These are phyloP conservation scores for Dioscorea alata DNA, from an alignment of 106 monocot species.

Conservation along the genomic window DNA sequence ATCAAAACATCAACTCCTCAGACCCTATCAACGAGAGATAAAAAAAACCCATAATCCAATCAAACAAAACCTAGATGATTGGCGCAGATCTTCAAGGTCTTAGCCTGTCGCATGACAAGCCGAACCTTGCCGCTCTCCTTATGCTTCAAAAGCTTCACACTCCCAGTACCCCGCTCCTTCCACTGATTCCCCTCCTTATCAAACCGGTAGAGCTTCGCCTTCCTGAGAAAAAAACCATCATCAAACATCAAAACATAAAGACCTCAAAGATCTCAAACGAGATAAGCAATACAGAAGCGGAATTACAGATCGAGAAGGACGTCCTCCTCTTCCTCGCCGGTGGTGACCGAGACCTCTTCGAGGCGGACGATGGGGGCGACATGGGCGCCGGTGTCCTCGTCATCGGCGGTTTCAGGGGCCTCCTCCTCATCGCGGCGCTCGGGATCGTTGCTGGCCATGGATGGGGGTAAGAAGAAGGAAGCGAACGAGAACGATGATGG, in stretches of 20 bases:
- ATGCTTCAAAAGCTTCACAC: slow-evolving; percentile 83
- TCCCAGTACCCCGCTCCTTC: slow-evolving; percentile 91
- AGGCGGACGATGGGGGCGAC: slow-evolving; percentile 81
- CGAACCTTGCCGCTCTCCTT: slow-evolving; percentile 70
- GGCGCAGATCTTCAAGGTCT: slow-evolving; percentile 98
- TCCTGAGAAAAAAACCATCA: slow-evolving; percentile 27
- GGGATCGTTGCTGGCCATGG: slow-evolving; percentile 55
- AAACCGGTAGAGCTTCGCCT: slow-evolving; percentile 88
- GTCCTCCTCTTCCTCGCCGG: slow-evolving; percentile 89
- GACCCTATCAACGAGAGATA: not conserved
- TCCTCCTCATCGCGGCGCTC: slow-evolving; percentile 44
- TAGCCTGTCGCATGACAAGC: slow-evolving; percentile 87
- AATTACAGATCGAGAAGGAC: slow-evolving; percentile 63
- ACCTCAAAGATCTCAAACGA: not conserved
- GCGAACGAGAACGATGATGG: not conserved
- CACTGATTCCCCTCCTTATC: slow-evolving; percentile 95
- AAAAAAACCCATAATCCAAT: not conserved
- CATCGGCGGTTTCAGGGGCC: slow-evolving; percentile 36
- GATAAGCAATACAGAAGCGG: not conserved
- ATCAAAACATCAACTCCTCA: not conserved
- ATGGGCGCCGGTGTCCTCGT: slow-evolving; percentile 82
- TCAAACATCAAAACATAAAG: not conserved
- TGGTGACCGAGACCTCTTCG: slow-evolving; percentile 85
- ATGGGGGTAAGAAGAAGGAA: not conserved
- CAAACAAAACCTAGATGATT: slow-evolving; percentile 61